Evolutionary conservation across 805 yeast species (phyloP), one percentile per base, ranked within the genome.

Genomic region (Danielia reshetovae): DNA sequence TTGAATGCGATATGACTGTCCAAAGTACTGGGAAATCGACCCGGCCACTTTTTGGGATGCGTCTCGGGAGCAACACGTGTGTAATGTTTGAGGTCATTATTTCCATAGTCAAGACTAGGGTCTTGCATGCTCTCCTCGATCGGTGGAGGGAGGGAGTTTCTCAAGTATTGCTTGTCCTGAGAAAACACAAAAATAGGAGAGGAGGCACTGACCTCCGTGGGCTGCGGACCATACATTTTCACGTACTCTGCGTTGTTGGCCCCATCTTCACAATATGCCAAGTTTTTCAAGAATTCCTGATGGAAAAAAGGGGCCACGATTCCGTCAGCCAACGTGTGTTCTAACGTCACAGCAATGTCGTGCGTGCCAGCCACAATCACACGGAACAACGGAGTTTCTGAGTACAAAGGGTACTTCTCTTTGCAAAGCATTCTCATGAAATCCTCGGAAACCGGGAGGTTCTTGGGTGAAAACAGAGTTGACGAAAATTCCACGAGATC

Each of bases 301-400:
- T 64, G 69, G 43, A 65, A 58, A 29, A 46, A 45, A 19, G 45
- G 48, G 0, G 59, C 69, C 7, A 55, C 65, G 5, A 63, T 45
- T 1, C 70, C 71, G 39, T 65, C 71, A n/a, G 57, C 57, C 10
- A 62, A 49, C 5, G 68, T 56, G 41, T 65, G 72, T 32, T 65
- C 72, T 16, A 60, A 54, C 0, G 51, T 48, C 3, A 36, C 59
- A 4, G 55, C 49, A 15, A 65, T 34, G 19, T 52, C 42, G 16
- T 36, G 36, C 2, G 42, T 33, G 1, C 58, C 62, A 2, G 51
- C 33, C 7, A 63, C 25, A 13, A 58, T 22, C 23, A 63, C 23
- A 29, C 52, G 55, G 43, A 65, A 54, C 14, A 61, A 46, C 5
- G 67, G 66, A 27, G 39, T 39, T 5, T 59, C 48, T 10, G 27